Percentiles rank a stretch among this genome's conserved stretches.
Evolutionary conservation across 208 protist genomes (phyloP).

Genomic region (Spongospora subterranea): DNA sequence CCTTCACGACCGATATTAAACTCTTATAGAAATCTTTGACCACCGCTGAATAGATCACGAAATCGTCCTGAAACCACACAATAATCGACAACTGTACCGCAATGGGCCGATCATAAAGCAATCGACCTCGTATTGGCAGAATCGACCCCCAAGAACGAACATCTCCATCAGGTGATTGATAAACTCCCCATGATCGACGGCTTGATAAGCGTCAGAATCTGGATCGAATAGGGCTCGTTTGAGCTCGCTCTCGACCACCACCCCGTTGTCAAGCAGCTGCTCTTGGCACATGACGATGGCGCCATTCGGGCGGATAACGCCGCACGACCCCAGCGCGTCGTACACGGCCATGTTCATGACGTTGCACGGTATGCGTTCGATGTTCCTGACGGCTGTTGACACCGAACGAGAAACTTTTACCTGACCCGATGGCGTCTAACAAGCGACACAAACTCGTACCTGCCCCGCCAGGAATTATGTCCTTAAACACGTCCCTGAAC

Average conservation of each 20-base stretch:
- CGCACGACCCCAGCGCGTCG: not conserved
- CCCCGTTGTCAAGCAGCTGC: not conserved
- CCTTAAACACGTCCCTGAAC: not conserved
- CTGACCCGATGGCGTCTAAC: not conserved
- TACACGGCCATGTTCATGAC: not conserved
- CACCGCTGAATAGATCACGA: not conserved
- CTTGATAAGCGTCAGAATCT: not conserved
- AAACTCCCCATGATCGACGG: not conserved
- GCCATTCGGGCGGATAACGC: not conserved
- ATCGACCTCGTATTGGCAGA: conserved; percentile 43
- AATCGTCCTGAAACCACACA: not conserved
- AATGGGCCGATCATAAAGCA: not conserved
- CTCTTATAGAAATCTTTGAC: conserved; percentile 49
- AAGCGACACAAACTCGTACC: not conserved
- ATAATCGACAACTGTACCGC: not conserved
- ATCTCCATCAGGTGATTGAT: conserved; percentile 47
- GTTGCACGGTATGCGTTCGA: not conserved
- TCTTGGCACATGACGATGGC: conserved; percentile 13
- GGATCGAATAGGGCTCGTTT: not conserved
- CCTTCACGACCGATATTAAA: conserved; percentile 38
- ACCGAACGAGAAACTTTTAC: not conserved
- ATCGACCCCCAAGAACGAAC: conserved; percentile 2
- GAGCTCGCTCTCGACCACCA: not conserved
- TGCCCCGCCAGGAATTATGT: not conserved
- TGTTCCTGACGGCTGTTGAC: not conserved